Conservation (phyloP, 257 asterid genomes). For the Solanum okadae region DNA sequence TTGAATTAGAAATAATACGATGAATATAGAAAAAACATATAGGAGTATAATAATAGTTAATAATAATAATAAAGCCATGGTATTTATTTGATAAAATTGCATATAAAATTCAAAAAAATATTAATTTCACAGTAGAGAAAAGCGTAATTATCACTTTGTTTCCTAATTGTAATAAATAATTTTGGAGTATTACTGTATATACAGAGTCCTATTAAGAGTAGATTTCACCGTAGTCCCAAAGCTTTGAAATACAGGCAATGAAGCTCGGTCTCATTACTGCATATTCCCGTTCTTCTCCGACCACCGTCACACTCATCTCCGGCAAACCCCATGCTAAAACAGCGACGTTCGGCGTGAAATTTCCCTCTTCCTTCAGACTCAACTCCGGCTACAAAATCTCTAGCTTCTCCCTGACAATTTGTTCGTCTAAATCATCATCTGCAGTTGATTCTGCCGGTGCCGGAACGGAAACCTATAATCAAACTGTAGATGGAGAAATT, state of each 20-base stretch:
- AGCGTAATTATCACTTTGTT: background rate
- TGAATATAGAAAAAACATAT: background rate
- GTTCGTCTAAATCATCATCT: conserved; percentile 4
- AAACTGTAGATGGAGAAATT: conserved; percentile 9
- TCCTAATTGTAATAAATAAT: background rate
- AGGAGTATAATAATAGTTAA: too few relatives aligned
- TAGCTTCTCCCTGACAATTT: background rate
- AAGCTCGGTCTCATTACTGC: background rate
- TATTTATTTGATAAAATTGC: background rate
- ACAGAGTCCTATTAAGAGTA: background rate
- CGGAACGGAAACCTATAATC: conserved; percentile 6
- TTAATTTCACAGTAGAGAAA: background rate
- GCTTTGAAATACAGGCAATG: background rate
- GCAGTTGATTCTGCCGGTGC: background rate
- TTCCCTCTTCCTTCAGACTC: background rate
- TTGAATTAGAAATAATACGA: background rate
- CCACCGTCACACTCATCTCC: background rate
- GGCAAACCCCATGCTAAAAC: background rate
- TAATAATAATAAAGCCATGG: background rate
- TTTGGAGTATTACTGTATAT: background rate
- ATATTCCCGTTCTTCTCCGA: conserved; percentile 4
- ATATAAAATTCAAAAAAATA: background rate
- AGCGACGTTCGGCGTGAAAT: background rate
- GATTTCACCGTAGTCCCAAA: background rate
- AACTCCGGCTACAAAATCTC: background rate